Evolutionary conservation across 768 basidiomycete genomes (phyloP).

Genomic region (Boletus patriciae): DNA sequence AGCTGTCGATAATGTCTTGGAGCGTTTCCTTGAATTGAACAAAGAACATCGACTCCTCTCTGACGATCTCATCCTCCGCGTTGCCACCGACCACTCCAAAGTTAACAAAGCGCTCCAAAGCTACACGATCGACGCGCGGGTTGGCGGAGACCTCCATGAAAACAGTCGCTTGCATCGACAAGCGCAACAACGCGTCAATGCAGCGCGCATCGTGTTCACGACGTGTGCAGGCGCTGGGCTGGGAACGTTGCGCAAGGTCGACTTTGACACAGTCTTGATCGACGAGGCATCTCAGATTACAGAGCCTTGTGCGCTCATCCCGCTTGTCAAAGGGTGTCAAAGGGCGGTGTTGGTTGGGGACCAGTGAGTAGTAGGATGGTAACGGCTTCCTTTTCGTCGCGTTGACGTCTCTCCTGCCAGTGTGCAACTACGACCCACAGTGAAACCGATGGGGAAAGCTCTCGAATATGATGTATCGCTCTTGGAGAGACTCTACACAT

Average conservation of each 20-base stretch:
- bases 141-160: slow-evolving; percentile 59
- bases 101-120: slow-evolving; percentile 57
- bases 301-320: slow-evolving; percentile 63
- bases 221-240: slow-evolving; percentile 67
- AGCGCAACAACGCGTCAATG: slow-evolving; percentile 57
- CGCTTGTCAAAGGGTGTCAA: slow-evolving; percentile 61
- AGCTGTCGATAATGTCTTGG: slow-evolving; percentile 72
- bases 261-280: slow-evolving; percentile 63
- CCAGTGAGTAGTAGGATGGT: slow-evolving; percentile 51
- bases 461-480: slow-evolving; percentile 61
- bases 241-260: slow-evolving; percentile 51
- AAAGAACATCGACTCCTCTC: slow-evolving; percentile 41
- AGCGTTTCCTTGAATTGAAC: slow-evolving; percentile 57
- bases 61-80: slow-evolving; percentile 62
- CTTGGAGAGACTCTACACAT: slow-evolving; percentile 57
- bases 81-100: slow-evolving; percentile 63
- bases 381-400: not conserved
- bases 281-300: slow-evolving; percentile 74
- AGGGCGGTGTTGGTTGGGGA: slow-evolving; percentile 66
- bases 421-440: slow-evolving; percentile 67
- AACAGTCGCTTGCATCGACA: slow-evolving; percentile 56
- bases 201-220: slow-evolving; percentile 59
- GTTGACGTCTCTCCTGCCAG: slow-evolving; percentile 31
- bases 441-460: slow-evolving; percentile 55
- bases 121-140: slow-evolving; percentile 63